Base-by-base conservation (phyloP, 257 asterid genomes). In the Linaria vulgaris region DNA sequence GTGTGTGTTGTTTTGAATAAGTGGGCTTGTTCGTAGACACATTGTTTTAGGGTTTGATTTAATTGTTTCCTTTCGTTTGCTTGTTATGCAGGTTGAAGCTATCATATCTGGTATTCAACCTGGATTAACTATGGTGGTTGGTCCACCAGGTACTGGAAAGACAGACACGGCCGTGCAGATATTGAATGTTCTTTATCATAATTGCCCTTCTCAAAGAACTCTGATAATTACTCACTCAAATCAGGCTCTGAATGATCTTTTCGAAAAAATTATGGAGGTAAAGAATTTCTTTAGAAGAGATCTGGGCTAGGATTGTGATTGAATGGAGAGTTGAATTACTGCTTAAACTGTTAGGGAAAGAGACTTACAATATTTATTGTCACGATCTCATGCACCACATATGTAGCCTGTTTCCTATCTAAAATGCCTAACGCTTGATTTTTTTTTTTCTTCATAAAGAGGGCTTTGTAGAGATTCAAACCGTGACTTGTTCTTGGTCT, bases 81-180 rank as follows among this genome's bases (percentile, higher is more conserved):
- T 69, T 63, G 52, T 51, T 54, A 34, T 78, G 79, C 82, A 94
- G 99, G 84, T 90, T 74, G 95, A 80, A 75, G 95, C 95, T 31
- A 90, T 94, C 75, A 75, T 78, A 25, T 94, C 97, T 27, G 99
- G 99, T 41, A 73, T 87, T 83, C 99, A 94, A 70, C 99, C 99
- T 31, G 99, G 99, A 64, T 77, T 94, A 72, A 83, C 96, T 34
- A 94, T 90, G 99, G 99, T 94, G 72, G 99, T 94, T 24, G 99
- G 99, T 67, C 99, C 99, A 67, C 99, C 99, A 63, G 99, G 99
- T 76, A 94, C 99, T 3, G 99, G 99, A 69, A 94, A 94, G 83
- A 94, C 99, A 4, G 99, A 94, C 72, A 94, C 99, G 12, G 99
- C 99, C 15, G 99, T 94, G 68, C 99, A 90, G 76, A 83, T 94